These are phyloP conservation scores for Sphaceloma murrayae DNA, from an alignment of 2,329 filamentous ascomycete species.

Conservation along the genomic window DNA sequence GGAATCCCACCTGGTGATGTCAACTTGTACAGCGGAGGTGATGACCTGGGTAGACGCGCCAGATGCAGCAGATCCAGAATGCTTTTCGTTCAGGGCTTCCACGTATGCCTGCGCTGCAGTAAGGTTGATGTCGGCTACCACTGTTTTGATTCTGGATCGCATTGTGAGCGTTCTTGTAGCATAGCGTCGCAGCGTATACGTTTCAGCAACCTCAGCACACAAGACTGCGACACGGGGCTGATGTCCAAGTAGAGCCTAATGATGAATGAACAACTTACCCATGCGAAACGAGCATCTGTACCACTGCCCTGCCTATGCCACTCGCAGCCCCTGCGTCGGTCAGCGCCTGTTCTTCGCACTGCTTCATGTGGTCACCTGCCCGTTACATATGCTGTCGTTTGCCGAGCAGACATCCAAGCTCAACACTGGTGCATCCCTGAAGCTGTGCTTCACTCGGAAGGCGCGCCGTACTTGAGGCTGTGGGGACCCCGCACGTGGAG, in stretches of 20 bases:
- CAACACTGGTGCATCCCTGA: no score
- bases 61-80: neutral
- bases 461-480: no score
- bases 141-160: conserved; percentile 25
- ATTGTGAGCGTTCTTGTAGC: neutral
- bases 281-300: conserved; percentile 25
- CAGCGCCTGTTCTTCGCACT: neutral
- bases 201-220: neutral
- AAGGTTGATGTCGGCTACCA: conserved; percentile 37
- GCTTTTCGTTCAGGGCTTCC: conserved; percentile 19
- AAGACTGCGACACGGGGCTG: neutral
- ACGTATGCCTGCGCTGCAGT: conserved; percentile 24
- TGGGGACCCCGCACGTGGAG: no score
- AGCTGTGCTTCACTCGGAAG: no score
- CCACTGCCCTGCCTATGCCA: conserved; percentile 30
- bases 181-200: neutral
- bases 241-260: conserved; percentile 4
- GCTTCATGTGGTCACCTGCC: neutral
- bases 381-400: conserved; percentile 21
- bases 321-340: conserved; percentile 22
- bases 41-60: neutral
- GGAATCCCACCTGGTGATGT: conserved; percentile 32
- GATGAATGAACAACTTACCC: conserved; percentile 19
- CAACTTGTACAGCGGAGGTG: conserved; percentile 25
- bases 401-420: neutral